Evolutionary conservation across 1,284 basidiomycete species (phyloP).

Genomic region (Pterula multifida): DNA sequence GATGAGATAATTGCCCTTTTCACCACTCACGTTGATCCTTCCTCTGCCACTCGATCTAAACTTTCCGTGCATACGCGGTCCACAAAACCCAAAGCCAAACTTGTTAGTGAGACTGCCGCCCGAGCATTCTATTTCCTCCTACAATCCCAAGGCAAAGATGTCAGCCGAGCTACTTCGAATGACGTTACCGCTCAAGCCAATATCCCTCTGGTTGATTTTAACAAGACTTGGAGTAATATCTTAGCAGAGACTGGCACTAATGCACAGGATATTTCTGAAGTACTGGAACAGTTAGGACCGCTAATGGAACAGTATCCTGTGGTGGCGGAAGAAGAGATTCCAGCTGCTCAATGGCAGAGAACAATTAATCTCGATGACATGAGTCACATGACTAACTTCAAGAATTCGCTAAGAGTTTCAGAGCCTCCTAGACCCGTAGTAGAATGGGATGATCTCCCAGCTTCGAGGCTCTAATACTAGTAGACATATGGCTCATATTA

Average conservation of each 20-base stretch:
- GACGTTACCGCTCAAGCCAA: conserved; percentile 34
- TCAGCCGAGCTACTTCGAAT: conserved; percentile 33
- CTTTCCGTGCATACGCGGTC: conserved; percentile 75
- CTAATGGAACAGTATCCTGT: conserved; percentile 43
- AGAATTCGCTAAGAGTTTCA: conserved; percentile 41
- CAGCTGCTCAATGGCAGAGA: conserved; percentile 32
- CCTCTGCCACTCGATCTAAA: conserved; percentile 60
- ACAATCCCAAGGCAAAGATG: conserved; percentile 38
- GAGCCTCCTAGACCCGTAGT: conserved; percentile 46
- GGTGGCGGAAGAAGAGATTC: conserved; percentile 35
- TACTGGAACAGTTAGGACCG: conserved; percentile 40
- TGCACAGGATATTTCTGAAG: conserved; percentile 31
- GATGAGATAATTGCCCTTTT: conserved; percentile 73
- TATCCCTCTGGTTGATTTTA: conserved; percentile 26
- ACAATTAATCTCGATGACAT: conserved; percentile 60
- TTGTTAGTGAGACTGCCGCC: conserved; percentile 57
- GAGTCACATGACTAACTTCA: conserved; percentile 67
- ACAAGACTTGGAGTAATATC: conserved; percentile 40
- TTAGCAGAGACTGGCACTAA: conserved; percentile 30
- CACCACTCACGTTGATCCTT: conserved; percentile 58
- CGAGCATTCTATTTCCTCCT: conserved; percentile 51
- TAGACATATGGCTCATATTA: neutral
- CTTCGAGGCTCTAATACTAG: conserved; percentile 3
- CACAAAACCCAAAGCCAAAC: conserved; percentile 44
- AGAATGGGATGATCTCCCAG: conserved; percentile 59